Evolutionary conservation across 2,329 filamentous ascomycete species (phyloP).

Genomic region (Diaporthe eres): DNA sequence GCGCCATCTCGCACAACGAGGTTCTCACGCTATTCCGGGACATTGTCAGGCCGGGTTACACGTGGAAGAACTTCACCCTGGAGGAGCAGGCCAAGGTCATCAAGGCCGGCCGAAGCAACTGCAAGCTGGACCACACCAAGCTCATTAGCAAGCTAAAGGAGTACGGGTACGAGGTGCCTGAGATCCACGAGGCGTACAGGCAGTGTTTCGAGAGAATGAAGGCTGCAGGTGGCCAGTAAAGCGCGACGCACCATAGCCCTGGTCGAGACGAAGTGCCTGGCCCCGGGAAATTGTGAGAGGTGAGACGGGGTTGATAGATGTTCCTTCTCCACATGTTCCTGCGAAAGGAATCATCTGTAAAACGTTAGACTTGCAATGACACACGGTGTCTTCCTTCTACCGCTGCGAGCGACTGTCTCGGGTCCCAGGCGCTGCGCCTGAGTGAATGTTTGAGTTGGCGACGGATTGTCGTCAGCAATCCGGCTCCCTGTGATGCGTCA

Average conservation of each 20-base stretch:
- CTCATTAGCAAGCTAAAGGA: constrained; percentile 71
- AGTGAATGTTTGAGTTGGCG: neutral
- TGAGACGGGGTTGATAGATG: constrained; percentile 8
- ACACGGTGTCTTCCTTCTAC: neutral
- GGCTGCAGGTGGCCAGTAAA: constrained; percentile 65
- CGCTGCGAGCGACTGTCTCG: neutral
- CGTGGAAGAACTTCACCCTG: constrained; percentile 76
- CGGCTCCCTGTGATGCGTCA: neutral
- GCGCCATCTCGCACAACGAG: constrained; percentile 80
- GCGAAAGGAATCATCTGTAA: neutral
- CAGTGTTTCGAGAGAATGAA: constrained; percentile 76
- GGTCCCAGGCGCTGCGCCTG: neutral
- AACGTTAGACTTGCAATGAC: constrained; percentile 21
- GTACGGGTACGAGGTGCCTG: constrained; percentile 71
- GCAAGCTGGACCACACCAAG: constrained; percentile 74
- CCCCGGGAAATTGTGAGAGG: neutral
- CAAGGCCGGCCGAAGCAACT: constrained; percentile 77
- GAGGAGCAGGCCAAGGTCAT: constrained; percentile 78
- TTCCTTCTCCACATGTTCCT: constrained; percentile 5
- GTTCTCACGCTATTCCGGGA: constrained; percentile 74
- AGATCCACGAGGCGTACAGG: constrained; percentile 74
- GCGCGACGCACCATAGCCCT: neutral
- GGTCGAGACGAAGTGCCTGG: neutral
- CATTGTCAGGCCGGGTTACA: constrained; percentile 71
- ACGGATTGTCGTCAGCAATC: neutral